phyloP scores from a whole-genome alignment of 257 asterid species.

The Capsicum baccatum region DNA sequence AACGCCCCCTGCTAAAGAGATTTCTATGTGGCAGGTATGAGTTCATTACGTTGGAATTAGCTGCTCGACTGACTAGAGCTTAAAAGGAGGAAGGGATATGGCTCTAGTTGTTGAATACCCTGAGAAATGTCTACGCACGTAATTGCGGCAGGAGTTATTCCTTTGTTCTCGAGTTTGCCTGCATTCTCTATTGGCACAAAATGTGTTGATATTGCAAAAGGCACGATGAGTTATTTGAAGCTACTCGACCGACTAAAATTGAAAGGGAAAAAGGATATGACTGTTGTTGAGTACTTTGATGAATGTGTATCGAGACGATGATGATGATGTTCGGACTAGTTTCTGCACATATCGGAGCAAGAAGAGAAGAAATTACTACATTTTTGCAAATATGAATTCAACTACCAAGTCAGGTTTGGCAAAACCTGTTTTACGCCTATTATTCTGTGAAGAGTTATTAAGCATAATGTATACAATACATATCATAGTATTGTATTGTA shows the following conservation, averaged over 20 bases:
- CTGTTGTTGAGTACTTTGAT: not conserved
- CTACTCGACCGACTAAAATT: too few species aligned
- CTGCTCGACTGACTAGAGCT: not conserved
- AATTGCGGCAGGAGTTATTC: too few species aligned
- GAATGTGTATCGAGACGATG: not conserved
- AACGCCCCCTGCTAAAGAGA: not conserved
- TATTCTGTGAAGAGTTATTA: not conserved
- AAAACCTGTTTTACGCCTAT: not conserved
- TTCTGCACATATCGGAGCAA: not conserved
- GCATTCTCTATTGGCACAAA: too few species aligned
- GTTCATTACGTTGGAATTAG: not conserved
- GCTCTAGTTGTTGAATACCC: not conserved
- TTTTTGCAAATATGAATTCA: slow-evolving; percentile 19
- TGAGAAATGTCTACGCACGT: not conserved
- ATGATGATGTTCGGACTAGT: not conserved
- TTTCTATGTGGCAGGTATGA: too few species aligned
- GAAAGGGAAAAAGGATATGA: not conserved
- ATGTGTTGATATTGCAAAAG: too few species aligned
- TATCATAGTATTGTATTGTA: not conserved
- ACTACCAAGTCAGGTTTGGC: not conserved
- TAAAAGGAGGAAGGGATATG: not conserved
- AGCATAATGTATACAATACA: not conserved
- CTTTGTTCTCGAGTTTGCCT: too few species aligned
- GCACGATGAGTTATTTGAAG: too few species aligned
- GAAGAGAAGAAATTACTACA: slow-evolving; percentile 13